Evolutionary conservation across 2,329 filamentous ascomycete genomes (phyloP).

Genomic region (Leptographium galeiforme): DNA sequence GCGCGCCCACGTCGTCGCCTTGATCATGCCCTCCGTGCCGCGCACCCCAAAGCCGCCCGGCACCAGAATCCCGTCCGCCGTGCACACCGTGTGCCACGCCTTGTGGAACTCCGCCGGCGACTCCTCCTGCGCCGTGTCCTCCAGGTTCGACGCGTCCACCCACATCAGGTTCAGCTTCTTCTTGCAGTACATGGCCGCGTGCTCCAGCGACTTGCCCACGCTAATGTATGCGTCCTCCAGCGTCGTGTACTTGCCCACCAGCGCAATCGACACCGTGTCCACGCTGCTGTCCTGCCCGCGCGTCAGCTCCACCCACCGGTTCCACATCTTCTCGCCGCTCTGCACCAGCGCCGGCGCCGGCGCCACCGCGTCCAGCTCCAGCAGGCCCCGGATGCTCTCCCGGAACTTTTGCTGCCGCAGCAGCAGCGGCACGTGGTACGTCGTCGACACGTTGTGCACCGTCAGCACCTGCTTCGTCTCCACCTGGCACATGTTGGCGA

Average conservation of each 20-base stretch:
- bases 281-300: conserved; percentile 33
- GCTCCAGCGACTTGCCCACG: conserved; percentile 74
- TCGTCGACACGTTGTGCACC: conserved; percentile 81
- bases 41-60: conserved; percentile 70
- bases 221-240: conserved; percentile 72
- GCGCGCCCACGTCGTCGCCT: conserved; percentile 74
- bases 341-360: conserved; percentile 39
- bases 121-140: conserved; percentile 44
- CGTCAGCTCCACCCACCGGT: conserved; percentile 51
- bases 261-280: conserved; percentile 62
- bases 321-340: conserved; percentile 65
- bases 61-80: conserved; percentile 52
- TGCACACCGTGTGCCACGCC: conserved; percentile 70
- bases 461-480: conserved; percentile 73
- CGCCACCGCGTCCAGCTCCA: conserved; percentile 48
- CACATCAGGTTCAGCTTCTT: conserved; percentile 69
- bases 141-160: conserved; percentile 77
- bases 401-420: conserved; percentile 71
- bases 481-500: conserved; percentile 80
- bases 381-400: conserved; percentile 25
- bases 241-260: conserved; percentile 86
- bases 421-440: conserved; percentile 90
- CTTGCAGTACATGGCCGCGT: conserved; percentile 75
- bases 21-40: conserved; percentile 83
- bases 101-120: conserved; percentile 68